Evolutionary conservation across 2,329 filamentous ascomycete species (phyloP).

Genomic region (Cadophora sp.): DNA sequence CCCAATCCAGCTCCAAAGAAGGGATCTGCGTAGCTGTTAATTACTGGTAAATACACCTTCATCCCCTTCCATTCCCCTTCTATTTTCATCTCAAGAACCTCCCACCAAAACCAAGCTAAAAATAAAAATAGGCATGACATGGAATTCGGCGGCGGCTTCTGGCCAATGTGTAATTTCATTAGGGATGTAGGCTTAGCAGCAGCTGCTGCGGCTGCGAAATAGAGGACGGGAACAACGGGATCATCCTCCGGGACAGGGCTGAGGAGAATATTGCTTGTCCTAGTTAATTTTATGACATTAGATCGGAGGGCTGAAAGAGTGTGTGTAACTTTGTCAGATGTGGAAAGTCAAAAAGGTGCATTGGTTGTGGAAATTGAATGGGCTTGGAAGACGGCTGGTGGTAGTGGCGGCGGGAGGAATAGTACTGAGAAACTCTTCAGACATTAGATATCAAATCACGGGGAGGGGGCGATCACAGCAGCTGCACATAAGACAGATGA

Average conservation of each 20-base stretch:
- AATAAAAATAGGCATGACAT: conserved; percentile 71
- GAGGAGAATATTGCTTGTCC: background rate
- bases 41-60: conserved; percentile 67
- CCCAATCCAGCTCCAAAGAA: conserved; percentile 71
- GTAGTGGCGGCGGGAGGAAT: too few species aligned
- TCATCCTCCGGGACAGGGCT: background rate
- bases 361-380: too few species aligned
- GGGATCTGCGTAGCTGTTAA: conserved; percentile 81
- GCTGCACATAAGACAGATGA: background rate
- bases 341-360: too few species aligned
- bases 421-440: too few species aligned
- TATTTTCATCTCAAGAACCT: background rate
- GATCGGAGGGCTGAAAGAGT: too few species aligned
- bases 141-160: conserved; percentile 75
- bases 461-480: background rate
- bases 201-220: conserved; percentile 5
- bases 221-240: too few species aligned
- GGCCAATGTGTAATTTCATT: conserved; percentile 52
- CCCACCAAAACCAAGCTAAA: conserved; percentile 23
- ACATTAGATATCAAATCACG: background rate
- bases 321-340: too few species aligned
- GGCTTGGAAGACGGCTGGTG: too few species aligned
- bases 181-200: conserved; percentile 33
- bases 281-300: too few species aligned
- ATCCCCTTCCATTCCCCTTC: background rate